These are phyloP conservation scores for Thuja plicata DNA, from an alignment of 83 land plant genomes.

Conservation along the genomic window DNA sequence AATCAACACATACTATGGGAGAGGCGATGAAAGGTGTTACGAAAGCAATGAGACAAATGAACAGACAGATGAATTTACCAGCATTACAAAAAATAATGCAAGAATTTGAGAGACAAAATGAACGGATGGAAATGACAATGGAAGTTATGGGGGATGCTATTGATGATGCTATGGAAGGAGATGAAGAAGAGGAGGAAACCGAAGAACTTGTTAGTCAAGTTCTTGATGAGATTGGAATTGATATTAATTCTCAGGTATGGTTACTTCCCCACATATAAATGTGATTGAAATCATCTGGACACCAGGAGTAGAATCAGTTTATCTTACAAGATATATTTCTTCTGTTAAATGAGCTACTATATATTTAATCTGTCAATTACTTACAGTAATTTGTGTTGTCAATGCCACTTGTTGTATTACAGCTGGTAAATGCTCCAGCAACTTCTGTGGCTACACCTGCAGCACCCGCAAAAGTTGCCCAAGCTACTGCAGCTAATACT, in stretches of 20 bases:
- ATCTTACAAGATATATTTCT: not conserved
- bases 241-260: constrained; percentile 75
- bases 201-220: constrained; percentile 96
- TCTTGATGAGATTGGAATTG: constrained; percentile 96
- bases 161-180: constrained; percentile 93
- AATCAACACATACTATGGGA: constrained; percentile 98
- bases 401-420: not conserved
- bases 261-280: not conserved
- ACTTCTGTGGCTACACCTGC: constrained; percentile 46
- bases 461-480: constrained; percentile 45
- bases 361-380: not conserved
- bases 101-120: constrained; percentile 92
- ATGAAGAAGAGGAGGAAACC: constrained; percentile 94
- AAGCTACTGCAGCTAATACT: constrained; percentile 39
- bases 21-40: constrained; percentile 99
- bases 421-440: constrained; percentile 61
- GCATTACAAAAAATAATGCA: constrained; percentile 94
- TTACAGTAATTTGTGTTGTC: not conserved
- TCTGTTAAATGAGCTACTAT: not conserved
- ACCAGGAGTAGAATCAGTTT: not conserved
- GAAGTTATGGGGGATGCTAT: constrained; percentile 97
- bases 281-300: not conserved
- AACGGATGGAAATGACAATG: constrained; percentile 90
- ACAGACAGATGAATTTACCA: constrained; percentile 95
- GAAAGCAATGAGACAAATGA: constrained; percentile 98